phyloP scores from a whole-genome alignment of 1,139 yeast species.

The Hyphopichia burtonii region DNA sequence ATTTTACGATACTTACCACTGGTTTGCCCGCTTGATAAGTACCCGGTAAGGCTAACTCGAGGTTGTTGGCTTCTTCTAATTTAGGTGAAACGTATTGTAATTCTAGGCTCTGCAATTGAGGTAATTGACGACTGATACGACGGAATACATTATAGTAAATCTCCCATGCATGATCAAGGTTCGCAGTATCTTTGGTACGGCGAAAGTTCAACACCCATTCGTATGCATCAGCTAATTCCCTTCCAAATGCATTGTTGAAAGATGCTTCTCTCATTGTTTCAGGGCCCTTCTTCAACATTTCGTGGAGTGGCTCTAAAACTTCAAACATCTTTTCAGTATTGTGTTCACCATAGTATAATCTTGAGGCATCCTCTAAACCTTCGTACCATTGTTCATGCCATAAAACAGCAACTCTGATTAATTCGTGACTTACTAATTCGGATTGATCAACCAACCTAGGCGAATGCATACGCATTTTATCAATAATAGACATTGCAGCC shows the following conservation, averaged over 20 bases:
- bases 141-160: slow-evolving; percentile 91
- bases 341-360: slow-evolving; percentile 91
- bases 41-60: slow-evolving; percentile 92
- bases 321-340: slow-evolving; percentile 93
- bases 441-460: slow-evolving; percentile 86
- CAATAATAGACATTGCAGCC: slow-evolving; percentile 90
- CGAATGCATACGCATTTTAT: slow-evolving; percentile 88
- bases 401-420: slow-evolving; percentile 89
- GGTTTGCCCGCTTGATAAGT: slow-evolving; percentile 87
- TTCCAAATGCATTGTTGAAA: slow-evolving; percentile 89
- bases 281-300: slow-evolving; percentile 80
- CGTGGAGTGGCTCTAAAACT: slow-evolving; percentile 85
- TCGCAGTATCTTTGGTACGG: slow-evolving; percentile 81
- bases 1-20: slow-evolving; percentile 64
- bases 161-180: slow-evolving; percentile 97
- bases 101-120: slow-evolving; percentile 83
- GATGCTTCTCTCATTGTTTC: slow-evolving; percentile 92
- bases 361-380: slow-evolving; percentile 94
- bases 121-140: slow-evolving; percentile 83
- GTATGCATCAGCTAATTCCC: slow-evolving; percentile 89
- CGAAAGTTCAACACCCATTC: slow-evolving; percentile 90
- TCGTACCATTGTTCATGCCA: slow-evolving; percentile 99
- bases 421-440: slow-evolving; percentile 88
- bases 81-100: slow-evolving; percentile 93
- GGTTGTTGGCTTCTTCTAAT: slow-evolving; percentile 70